Evolutionary conservation across 345 rosid species (phyloP).

Genomic region (Pelargonium nanum): DNA sequence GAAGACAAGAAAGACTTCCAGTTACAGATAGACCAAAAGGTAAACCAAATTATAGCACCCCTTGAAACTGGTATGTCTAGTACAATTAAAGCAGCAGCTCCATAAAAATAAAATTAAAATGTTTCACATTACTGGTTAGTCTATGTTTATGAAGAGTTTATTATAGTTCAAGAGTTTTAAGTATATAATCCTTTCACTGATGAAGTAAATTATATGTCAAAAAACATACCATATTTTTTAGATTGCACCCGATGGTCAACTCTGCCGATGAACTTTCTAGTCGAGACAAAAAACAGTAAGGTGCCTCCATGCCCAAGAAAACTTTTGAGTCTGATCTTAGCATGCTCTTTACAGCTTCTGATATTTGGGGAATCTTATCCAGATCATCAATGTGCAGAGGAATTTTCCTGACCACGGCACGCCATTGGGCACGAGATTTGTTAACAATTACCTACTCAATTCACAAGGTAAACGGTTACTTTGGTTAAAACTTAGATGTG

Average conservation of each 20-base stretch:
- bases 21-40: no score
- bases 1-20: no score
- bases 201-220: neutral
- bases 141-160: no score
- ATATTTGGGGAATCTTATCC: slow-evolving; percentile 61
- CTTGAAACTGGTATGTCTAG: no score
- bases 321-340: slow-evolving; percentile 53
- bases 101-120: neutral
- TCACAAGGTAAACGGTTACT: slow-evolving; percentile 1
- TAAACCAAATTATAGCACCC: no score
- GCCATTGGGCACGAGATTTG: slow-evolving; percentile 80
- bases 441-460: slow-evolving; percentile 66
- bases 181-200: neutral
- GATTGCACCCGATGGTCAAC: slow-evolving; percentile 80
- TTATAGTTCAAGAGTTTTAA: no score
- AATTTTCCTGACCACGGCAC: slow-evolving; percentile 48
- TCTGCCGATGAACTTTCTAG: slow-evolving; percentile 64
- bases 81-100: neutral
- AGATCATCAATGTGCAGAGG: slow-evolving; percentile 57
- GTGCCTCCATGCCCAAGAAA: slow-evolving; percentile 71
- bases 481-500: neutral
- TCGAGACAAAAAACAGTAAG: slow-evolving; percentile 69
- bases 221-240: slow-evolving; percentile 50
- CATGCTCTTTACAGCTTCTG: slow-evolving; percentile 59
- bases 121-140: no score